Evolutionary conservation across 2,329 filamentous ascomycete genomes (phyloP).

Genomic region (Cytospora paraplurivora): DNA sequence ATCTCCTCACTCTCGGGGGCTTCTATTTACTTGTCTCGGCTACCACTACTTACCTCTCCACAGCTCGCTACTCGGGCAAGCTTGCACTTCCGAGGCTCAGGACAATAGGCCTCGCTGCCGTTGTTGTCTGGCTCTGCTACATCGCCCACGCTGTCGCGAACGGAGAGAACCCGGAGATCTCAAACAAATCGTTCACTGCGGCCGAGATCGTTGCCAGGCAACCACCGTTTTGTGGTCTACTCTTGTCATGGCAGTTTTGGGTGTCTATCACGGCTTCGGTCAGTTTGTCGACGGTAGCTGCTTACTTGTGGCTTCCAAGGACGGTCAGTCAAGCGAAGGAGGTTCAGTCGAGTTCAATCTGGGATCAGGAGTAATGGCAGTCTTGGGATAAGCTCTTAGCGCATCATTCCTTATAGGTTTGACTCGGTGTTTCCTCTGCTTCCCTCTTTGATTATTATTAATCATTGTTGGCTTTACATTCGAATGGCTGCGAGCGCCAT

Average conservation of each 20-base stretch:
- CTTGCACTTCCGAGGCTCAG: neutral
- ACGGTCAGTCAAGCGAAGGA: neutral
- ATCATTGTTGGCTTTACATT: too few relatives aligned
- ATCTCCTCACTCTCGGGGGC: neutral
- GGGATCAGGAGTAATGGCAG: neutral
- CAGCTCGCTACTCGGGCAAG: neutral
- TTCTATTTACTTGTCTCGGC: neutral
- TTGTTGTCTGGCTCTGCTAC: slow-evolving; percentile 3
- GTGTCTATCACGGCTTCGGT: neutral
- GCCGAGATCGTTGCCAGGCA: slow-evolving; percentile 9
- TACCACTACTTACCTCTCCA: neutral
- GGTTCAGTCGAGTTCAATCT: too few relatives aligned
- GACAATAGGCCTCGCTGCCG: neutral
- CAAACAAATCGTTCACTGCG: slow-evolving; percentile 13
- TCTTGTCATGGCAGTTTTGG: slow-evolving; percentile 26
- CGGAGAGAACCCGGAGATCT: slow-evolving; percentile 4
- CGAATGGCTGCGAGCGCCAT: too few relatives aligned
- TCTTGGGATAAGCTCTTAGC: neutral
- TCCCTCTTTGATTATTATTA: neutral
- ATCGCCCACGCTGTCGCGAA: neutral
- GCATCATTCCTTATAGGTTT: neutral
- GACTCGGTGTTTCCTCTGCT: neutral
- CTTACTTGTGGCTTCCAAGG: neutral
- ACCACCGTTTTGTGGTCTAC: slow-evolving; percentile 18
- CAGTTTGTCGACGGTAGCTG: neutral